Evolutionary conservation across 2,329 filamentous ascomycete species (phyloP), one percentile per base, ranked within the genome.

Genomic region (Cercospora janseana): DNA sequence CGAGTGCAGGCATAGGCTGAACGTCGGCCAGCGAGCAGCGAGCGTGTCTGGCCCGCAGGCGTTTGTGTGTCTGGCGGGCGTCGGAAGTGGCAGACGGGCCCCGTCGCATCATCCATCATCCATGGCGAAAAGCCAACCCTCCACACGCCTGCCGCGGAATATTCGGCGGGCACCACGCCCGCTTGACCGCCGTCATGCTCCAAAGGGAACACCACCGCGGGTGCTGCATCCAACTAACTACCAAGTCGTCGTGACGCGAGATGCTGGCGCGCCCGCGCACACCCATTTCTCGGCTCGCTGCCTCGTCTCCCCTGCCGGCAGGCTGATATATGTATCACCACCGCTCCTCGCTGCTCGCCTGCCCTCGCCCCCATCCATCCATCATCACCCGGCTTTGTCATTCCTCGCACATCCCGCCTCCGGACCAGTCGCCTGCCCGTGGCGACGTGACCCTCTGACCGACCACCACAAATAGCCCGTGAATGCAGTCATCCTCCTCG

Each of bases 381-480:
- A 42, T 20, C 49, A 51, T 51, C 44, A 48, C 44, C 43, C 31
- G 49, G 34, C 38, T 52, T 48, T 48, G 44, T 44, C 50, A 52
- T 48, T 46, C 37, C 34, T 48, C 50, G 15, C n/a, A n/a, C 41
- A 45, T 26, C 29, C 35, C 46, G 40, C 31, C 47, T 16, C 40
- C 34, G 48, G 35, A 42, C 40, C 15, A 26, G 37, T 26, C 34
- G 34, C 46, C 37, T 34, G 26, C 37, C 29, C 24, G 10, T 21
- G 13, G 35, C 48, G 27, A 34, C 24, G 47, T 32, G 29, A 49
- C 42, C 42, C 40, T 52, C 44, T 41, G 40, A 49, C 45, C 34
- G 40, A 46, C 49, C 49, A 43, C 51, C 46, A 49, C 42, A 49
- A 49, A 45, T 46, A 49, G 51, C 38, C 34, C 32, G 24, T 42